A percentile compares a stretch with the other conserved stretches of the same genome.
These are phyloP conservation scores for Lunasporangiospora selenospora DNA, from an alignment of 192 early-diverging fungal species.

Conservation along the genomic window DNA sequence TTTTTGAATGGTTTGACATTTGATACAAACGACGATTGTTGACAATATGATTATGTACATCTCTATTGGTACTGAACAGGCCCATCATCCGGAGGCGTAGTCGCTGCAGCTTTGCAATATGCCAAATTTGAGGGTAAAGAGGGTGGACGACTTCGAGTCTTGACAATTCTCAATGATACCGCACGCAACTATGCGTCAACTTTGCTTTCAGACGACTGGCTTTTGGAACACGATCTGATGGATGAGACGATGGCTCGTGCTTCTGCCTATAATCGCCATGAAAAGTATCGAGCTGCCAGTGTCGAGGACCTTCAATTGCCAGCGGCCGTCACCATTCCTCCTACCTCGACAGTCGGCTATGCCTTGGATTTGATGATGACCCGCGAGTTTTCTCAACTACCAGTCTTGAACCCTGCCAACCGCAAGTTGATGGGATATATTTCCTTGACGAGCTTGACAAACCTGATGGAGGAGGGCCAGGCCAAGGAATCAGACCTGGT, in stretches of 20 bases:
- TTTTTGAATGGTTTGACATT: neutral
- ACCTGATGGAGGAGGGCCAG: constrained; percentile 57
- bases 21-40: constrained; percentile 13
- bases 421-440: constrained; percentile 80
- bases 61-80: constrained; percentile 21
- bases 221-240: constrained; percentile 77
- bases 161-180: constrained; percentile 71
- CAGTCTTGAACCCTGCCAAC: constrained; percentile 66
- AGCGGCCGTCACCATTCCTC: constrained; percentile 73
- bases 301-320: constrained; percentile 89
- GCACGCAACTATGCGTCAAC: constrained; percentile 75
- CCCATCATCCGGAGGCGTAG: constrained; percentile 70
- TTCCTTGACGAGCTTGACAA: constrained; percentile 68
- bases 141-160: constrained; percentile 32
- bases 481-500: constrained; percentile 59
- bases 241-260: constrained; percentile 64
- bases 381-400: constrained; percentile 89
- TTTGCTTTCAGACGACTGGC: constrained; percentile 79
- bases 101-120: constrained; percentile 65
- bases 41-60: constrained; percentile 64
- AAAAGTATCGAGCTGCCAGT: constrained; percentile 79
- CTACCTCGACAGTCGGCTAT: constrained; percentile 58
- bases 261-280: constrained; percentile 62
- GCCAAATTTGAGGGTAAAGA: constrained; percentile 28
- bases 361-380: constrained; percentile 81